These are phyloP conservation scores for Fusarium luffae DNA, from an alignment of 2,329 filamentous ascomycete genomes.

Conservation along the genomic window DNA sequence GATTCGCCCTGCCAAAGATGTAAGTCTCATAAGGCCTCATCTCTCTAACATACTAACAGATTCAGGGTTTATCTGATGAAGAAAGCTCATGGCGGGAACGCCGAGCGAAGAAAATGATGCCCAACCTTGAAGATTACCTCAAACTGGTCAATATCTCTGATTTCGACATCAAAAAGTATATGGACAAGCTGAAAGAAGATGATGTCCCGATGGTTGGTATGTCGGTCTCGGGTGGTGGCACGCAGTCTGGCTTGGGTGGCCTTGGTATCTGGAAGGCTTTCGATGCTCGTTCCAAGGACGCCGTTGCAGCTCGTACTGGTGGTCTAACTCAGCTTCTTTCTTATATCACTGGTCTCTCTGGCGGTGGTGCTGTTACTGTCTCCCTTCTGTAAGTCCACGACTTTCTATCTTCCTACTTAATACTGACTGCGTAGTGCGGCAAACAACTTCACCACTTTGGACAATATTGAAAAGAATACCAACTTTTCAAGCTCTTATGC, in stretches of 20 bases:
- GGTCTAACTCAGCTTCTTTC: constrained; percentile 43
- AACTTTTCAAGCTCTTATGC: constrained; percentile 43
- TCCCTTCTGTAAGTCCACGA: constrained; percentile 27
- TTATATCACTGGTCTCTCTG: constrained; percentile 45
- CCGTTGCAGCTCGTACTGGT: constrained; percentile 35
- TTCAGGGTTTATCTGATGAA: constrained; percentile 38
- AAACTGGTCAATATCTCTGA: constrained; percentile 34
- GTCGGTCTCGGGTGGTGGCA: constrained; percentile 45
- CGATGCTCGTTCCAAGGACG: constrained; percentile 39
- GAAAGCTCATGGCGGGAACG: constrained; percentile 39
- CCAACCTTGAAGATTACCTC: constrained; percentile 37
- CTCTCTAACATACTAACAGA: rapidly evolving
- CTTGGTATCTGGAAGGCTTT: constrained; percentile 46
- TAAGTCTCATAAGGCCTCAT: neutral
- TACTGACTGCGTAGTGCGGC: constrained; percentile 29
- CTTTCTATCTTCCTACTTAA: rapidly evolving
- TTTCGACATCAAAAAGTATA: constrained; percentile 39
- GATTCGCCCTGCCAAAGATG: constrained; percentile 22
- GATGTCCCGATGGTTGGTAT: constrained; percentile 41
- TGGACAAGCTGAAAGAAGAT: constrained; percentile 34
- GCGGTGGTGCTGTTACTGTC: constrained; percentile 45
- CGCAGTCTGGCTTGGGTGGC: constrained; percentile 46
- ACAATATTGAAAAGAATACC: constrained; percentile 26
- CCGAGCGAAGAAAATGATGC: constrained; percentile 37
- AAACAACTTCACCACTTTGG: constrained; percentile 43